These are phyloP conservation scores for Hylodesmum podocarpum DNA, from an alignment of 306 rosid species.

Conservation along the genomic window DNA sequence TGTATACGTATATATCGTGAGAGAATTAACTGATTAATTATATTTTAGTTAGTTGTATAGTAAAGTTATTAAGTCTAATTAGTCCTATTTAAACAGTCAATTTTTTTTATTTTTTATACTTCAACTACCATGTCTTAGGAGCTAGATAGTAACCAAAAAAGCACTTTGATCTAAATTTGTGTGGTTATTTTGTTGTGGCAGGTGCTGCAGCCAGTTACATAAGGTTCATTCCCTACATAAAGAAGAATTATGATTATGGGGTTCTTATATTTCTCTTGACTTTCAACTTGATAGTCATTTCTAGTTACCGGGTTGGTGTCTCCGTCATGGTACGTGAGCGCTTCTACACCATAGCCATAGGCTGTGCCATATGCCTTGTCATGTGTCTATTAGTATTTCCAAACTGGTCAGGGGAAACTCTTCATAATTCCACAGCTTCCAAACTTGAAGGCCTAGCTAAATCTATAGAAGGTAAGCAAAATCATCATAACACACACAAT, in stretches of 20 bases:
- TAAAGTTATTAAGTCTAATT: neutral
- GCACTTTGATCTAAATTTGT: neutral
- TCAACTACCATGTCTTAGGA: neutral
- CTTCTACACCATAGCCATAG: slow-evolving; percentile 80
- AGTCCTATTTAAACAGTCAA: neutral
- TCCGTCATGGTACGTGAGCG: slow-evolving; percentile 63
- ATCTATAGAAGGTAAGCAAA: slow-evolving; percentile 71
- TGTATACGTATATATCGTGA: too few relatives aligned
- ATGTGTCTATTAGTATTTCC: slow-evolving; percentile 81
- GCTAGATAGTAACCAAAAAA: neutral
- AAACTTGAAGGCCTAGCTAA: slow-evolving; percentile 82
- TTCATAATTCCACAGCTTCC: slow-evolving; percentile 61
- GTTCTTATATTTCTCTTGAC: slow-evolving; percentile 80
- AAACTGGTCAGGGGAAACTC: slow-evolving; percentile 88
- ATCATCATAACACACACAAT: neutral
- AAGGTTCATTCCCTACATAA: slow-evolving; percentile 79
- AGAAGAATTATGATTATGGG: slow-evolving; percentile 85
- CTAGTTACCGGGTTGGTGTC: slow-evolving; percentile 66
- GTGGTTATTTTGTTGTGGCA: slow-evolving; percentile 34
- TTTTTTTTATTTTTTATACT: neutral
- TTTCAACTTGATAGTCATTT: slow-evolving; percentile 72
- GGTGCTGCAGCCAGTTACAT: slow-evolving; percentile 76
- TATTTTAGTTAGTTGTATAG: too few relatives aligned
- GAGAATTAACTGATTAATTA: too few relatives aligned
- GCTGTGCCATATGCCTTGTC: slow-evolving; percentile 73